Evolutionary conservation across 1,139 yeast species (phyloP).

Genomic region (Nadsonia starkeyi-henricii): DNA sequence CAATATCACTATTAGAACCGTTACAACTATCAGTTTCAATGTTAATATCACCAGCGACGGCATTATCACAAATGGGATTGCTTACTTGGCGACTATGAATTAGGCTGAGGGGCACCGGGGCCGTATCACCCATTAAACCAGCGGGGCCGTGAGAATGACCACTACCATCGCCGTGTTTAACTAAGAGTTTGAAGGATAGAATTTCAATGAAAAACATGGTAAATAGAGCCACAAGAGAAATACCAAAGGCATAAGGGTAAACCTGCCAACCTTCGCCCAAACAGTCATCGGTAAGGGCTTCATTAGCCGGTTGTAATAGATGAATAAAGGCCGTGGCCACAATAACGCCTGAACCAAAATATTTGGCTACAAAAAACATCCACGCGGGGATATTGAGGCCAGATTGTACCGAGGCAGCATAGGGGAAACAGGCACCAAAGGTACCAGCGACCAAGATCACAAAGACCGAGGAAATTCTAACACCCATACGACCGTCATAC

Average conservation of each 20-base stretch:
- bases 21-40: neutral
- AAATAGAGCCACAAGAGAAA: constrained; percentile 35
- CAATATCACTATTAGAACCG: neutral
- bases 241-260: constrained; percentile 50
- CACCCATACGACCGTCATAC: constrained; percentile 40
- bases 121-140: constrained; percentile 8
- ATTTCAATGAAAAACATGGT: constrained; percentile 22
- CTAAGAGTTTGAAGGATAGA: constrained; percentile 17
- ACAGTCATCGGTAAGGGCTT: constrained; percentile 37
- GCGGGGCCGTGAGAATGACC: constrained; percentile 18
- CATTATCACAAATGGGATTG: too few species aligned
- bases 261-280: constrained; percentile 40
- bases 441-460: constrained; percentile 50
- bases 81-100: too few species aligned
- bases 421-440: constrained; percentile 35
- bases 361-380: constrained; percentile 58
- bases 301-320: constrained; percentile 64
- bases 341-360: constrained; percentile 87
- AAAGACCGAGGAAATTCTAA: constrained; percentile 60
- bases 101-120: neutral
- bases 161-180: constrained; percentile 10
- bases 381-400: constrained; percentile 35
- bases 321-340: constrained; percentile 83
- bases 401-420: constrained; percentile 18
- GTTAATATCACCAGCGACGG: neutral